Percentiles rank a stretch among this genome's conserved stretches.
These are phyloP conservation scores for Globisporangium takayamanum DNA, from an alignment of 352 stramenopile genomes.

Conservation along the genomic window DNA sequence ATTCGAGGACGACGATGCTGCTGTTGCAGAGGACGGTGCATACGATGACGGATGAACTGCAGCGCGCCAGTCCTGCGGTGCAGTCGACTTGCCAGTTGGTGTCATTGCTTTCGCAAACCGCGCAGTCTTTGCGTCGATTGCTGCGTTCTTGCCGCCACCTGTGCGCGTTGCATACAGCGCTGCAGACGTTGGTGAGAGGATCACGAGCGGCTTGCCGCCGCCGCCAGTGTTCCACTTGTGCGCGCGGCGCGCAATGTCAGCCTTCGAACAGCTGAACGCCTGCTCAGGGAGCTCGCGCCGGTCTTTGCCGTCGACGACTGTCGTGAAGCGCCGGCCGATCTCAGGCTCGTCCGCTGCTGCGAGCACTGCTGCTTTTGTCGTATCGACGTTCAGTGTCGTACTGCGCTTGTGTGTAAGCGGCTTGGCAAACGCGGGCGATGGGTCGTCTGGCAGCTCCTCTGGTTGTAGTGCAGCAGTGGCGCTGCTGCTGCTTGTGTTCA, in stretches of 20 bases:
- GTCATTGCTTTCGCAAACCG: slow-evolving; percentile 10
- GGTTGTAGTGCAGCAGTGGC: background rate
- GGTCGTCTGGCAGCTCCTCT: background rate
- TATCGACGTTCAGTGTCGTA: slow-evolving; percentile 13
- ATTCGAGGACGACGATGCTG: background rate
- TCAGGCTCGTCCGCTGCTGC: slow-evolving; percentile 2
- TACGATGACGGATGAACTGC: background rate
- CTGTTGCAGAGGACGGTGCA: background rate
- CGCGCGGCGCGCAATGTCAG: slow-evolving; percentile 1
- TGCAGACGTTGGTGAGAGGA: slow-evolving; percentile 9
- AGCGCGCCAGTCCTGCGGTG: slow-evolving; percentile 7
- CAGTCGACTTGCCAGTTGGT: background rate
- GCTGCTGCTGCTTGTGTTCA: background rate
- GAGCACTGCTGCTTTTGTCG: slow-evolving; percentile 5
- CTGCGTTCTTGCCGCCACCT: background rate
- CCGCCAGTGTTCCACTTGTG: slow-evolving; percentile 15
- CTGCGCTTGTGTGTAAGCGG: slow-evolving; percentile 12
- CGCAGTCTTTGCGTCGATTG: background rate
- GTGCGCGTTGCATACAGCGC: slow-evolving; percentile 4
- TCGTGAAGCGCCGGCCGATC: slow-evolving; percentile 9
- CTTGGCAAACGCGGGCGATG: background rate
- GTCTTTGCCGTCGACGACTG: slow-evolving; percentile 9
- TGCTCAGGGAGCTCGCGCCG: slow-evolving; percentile 8
- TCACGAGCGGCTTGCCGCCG: slow-evolving; percentile 12
- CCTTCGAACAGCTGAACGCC: slow-evolving; percentile 18